Evolutionary conservation across 1,284 basidiomycete genomes (phyloP).

Genomic region (Mycosarcoma maydis): DNA sequence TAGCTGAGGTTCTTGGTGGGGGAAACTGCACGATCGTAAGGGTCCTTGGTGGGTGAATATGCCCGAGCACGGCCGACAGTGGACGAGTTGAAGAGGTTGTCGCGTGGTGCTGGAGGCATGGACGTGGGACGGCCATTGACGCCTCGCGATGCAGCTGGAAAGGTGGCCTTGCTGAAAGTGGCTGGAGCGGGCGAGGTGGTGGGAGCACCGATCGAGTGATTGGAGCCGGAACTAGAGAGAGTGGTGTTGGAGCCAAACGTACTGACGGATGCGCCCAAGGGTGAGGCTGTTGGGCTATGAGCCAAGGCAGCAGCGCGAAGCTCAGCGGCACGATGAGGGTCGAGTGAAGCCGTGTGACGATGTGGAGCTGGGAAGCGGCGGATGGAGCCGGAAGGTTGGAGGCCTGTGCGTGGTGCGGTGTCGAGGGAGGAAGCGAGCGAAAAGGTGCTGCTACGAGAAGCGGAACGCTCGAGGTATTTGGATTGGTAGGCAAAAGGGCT

Average conservation of each 20-base stretch:
- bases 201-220: constrained; percentile 17
- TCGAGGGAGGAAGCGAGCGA: constrained; percentile 45
- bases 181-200: constrained; percentile 22
- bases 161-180: constrained; percentile 42
- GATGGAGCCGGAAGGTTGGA: constrained; percentile 48
- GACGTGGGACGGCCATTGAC: constrained; percentile 48
- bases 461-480: constrained; percentile 59
- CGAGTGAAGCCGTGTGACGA: constrained; percentile 56
- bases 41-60: constrained; percentile 45
- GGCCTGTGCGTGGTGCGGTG: constrained; percentile 7
- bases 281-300: constrained; percentile 22
- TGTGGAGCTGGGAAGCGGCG: constrained; percentile 56
- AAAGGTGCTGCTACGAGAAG: constrained; percentile 54
- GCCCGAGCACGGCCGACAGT: constrained; percentile 35
- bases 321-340: constrained; percentile 46
- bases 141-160: constrained; percentile 29
- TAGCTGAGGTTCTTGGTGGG: constrained; percentile 45
- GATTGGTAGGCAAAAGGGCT: constrained; percentile 62
- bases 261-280: constrained; percentile 1
- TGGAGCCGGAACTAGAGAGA: constrained; percentile 30
- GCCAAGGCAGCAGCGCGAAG: constrained; percentile 28
- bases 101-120: constrained; percentile 58
- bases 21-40: constrained; percentile 26
- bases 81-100: constrained; percentile 34
- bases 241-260: constrained; percentile 43